These are phyloP conservation scores for Backusella macrospora DNA, from an alignment of 192 early-diverging fungal species.

Conservation along the genomic window DNA sequence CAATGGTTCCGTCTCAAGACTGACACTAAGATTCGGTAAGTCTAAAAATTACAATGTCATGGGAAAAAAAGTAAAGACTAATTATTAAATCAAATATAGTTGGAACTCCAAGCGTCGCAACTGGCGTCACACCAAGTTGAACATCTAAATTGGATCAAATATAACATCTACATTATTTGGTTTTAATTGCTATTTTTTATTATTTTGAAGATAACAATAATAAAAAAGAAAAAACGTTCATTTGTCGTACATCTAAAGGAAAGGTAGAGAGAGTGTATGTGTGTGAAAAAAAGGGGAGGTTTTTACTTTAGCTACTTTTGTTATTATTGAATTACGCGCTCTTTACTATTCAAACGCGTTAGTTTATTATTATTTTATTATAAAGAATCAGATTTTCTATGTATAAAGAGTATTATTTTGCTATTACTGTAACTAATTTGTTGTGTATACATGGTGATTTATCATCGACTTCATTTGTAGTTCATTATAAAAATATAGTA, in stretches of 20 bases:
- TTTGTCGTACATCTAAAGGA: too few relatives aligned
- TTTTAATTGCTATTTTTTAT: slow-evolving; percentile 2
- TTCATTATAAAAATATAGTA: slow-evolving; percentile 9
- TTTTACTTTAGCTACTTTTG: background rate
- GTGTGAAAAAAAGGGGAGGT: background rate
- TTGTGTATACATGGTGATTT: background rate
- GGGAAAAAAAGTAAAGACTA: background rate
- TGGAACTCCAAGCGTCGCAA: slow-evolving; percentile 99
- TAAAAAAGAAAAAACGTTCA: too few relatives aligned
- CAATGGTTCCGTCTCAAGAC: slow-evolving; percentile 97
- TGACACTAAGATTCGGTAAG: slow-evolving; percentile 87
- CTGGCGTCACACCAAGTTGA: slow-evolving; percentile 98
- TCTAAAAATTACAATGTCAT: background rate
- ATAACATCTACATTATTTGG: slow-evolving; percentile 3
- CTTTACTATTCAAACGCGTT: background rate
- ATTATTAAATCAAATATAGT: slow-evolving; percentile 41
- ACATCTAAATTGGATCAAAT: slow-evolving; percentile 66
- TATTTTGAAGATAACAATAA: too few relatives aligned
- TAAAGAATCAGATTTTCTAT: background rate
- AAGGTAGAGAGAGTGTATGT: background rate
- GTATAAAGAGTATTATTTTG: background rate
- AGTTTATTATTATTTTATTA: background rate
- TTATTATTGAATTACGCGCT: too few relatives aligned
- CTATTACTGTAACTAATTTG: background rate
- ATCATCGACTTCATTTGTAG: too few relatives aligned